These are phyloP conservation scores for Amaranthus tricolor DNA, from an alignment of 179 eudicot species.

Conservation along the genomic window DNA sequence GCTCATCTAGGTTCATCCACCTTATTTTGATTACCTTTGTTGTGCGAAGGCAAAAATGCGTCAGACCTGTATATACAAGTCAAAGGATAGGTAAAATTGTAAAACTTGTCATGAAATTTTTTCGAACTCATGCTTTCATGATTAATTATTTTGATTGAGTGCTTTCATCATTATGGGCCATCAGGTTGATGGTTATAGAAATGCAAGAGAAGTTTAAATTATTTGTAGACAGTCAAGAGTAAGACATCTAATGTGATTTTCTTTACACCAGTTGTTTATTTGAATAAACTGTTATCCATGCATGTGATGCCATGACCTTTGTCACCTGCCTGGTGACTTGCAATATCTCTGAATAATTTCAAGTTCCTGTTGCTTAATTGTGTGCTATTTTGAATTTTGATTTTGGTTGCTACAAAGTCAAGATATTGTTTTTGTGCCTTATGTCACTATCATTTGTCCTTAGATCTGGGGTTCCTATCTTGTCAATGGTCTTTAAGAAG, in stretches of 20 bases:
- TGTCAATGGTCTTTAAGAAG: slow-evolving; percentile 2
- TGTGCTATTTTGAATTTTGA: not conserved
- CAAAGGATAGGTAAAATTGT: not conserved
- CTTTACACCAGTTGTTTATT: not conserved
- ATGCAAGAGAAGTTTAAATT: not conserved
- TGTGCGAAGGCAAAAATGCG: not conserved
- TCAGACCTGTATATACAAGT: slow-evolving; percentile 1
- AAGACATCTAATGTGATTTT: not conserved
- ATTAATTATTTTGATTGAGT: no score
- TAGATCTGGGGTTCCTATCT: not conserved
- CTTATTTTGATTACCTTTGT: not conserved
- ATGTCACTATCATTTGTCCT: not conserved
- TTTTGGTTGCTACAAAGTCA: not conserved
- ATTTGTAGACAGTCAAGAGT: not conserved
- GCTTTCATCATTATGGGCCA: no score
- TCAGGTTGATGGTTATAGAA: not conserved
- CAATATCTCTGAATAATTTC: not conserved
- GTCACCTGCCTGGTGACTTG: not conserved
- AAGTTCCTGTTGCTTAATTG: not conserved
- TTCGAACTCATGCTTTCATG: not conserved
- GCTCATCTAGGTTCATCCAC: not conserved
- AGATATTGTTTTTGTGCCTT: not conserved
- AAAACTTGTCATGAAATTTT: not conserved
- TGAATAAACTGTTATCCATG: not conserved
- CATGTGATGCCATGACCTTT: not conserved